Base-by-base conservation (phyloP, 2,329 filamentous ascomycete genomes). In the Botrytis medusae region DNA sequence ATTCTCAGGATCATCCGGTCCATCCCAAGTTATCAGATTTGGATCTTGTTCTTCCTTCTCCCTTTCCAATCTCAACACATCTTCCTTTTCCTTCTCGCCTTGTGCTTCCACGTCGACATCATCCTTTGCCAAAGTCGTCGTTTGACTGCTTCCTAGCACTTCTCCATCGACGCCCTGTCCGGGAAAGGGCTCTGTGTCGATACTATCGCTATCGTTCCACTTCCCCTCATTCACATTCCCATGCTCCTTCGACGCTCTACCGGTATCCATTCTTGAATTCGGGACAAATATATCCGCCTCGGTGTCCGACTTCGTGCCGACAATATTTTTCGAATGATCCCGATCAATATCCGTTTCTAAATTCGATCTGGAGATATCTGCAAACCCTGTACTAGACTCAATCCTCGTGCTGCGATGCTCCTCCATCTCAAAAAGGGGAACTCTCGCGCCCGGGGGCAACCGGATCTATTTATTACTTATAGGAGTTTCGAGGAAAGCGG, bases 21-120 rank as follows among this genome's bases (percentile, higher is more conserved):
- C 74, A 69, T 74, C 67, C 74, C 74, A 74, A 29, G 65, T 73
- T 22, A 74, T 20, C 34, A 74, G 51, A 60, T 74, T 74, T 5
- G 72, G 74, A 34, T 74, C 74, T 37, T 71, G 48, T 40, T 59
- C 48, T 32, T 63, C 46, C 59, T 42, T 37, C 60, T 62, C 29
- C 14, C 12, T 54, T 54, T 63, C 46, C 32, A 62, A 54, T n/a
- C 46, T 42, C 60, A 40, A 20, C 6, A 4, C 46, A 34, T 42
- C 9, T 65, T 46, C n/a, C 60, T 46, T 57, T 42, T 71, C 59
- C n/a, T 18, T 51, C 44, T 71, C 69, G 25, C 59, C 69, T 29
- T 48, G 44, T 44, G 62, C 62, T 65, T 65, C 62, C 29, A 65
- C 42, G 4, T 71, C 69, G 4, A 71, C 20, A 14, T 71, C 69